Base-by-base conservation (phyloP, 2,329 filamentous ascomycete species). In the Lecanicillium sp. region DNA sequence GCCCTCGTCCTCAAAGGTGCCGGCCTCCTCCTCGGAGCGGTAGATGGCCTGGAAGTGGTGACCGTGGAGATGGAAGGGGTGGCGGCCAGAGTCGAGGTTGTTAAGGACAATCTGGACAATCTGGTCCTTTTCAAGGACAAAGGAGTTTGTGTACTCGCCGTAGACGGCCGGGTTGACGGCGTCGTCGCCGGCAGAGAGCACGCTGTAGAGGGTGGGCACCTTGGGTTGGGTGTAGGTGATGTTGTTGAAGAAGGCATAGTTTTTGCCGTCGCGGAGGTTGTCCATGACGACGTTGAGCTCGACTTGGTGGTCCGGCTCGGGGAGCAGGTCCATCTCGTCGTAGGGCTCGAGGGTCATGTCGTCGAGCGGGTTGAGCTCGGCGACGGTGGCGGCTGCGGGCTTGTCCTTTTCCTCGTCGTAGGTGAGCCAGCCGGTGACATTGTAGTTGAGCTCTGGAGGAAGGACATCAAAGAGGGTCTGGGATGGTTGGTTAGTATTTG, bases 191-290 rank as follows among this genome's bases (percentile, higher is more conserved):
- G 77, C 61, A 0, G 76, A 78, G 4, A 94, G 67, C 1, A 73
- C 85, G 1, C 83, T 87, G 66, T 88, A 94, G 0, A 94, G 68
- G 0, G 82, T 79, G 0, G 87, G 88, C 0, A 94, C 87, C 55
- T 86, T 85, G 35, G 84, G 86, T 0, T 62, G 40, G 4, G 74
- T 72, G 57, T 89, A 94, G 20, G 84, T 87, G 46, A 87, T 76
- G 58, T 85, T 80, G 66, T 90, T 89, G 64, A 85, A 77, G 60
- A 81, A 80, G 44, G 77, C 80, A 41, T 69, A 69, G 54, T 69
- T 70, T 36, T 71, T 71, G 5, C 81, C 81, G 43, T 86, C 69
- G 14, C 66, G 65, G 3, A 82, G 67, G 36, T 77, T 76, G 47
- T 73, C 66, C 67, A 78, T 78, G 58, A 76, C 73, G 19, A 85